A percentile compares a stretch with the other conserved stretches of the same genome.
phyloP scores from a whole-genome alignment of 192 early-diverging fungal species.

The Dimargaris verticillata region DNA sequence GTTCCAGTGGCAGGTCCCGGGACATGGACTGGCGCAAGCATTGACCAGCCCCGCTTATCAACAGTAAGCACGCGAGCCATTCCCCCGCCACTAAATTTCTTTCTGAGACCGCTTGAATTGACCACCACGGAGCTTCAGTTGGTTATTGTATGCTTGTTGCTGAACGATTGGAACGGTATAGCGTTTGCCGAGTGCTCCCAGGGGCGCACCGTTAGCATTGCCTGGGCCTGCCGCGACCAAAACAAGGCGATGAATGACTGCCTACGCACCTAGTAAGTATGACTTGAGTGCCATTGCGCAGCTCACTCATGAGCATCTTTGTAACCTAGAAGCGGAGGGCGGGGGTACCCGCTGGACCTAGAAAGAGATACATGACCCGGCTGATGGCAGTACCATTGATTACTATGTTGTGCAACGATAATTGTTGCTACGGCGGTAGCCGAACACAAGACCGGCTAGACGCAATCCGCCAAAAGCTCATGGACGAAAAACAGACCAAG shows the following conservation, averaged over 20 bases:
- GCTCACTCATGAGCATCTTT: neutral
- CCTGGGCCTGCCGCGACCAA: constrained; percentile 8
- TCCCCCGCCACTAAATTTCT: too few relatives aligned
- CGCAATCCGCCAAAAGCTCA: neutral
- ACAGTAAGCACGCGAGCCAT: too few relatives aligned
- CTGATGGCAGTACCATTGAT: neutral
- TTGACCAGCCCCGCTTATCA: neutral
- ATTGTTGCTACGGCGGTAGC: neutral
- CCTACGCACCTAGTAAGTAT: constrained; percentile 3
- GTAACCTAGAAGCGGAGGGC: neutral
- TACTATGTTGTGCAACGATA: neutral
- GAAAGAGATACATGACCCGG: neutral
- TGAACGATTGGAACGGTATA: neutral
- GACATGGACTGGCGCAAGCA: neutral
- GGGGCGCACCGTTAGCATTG: constrained; percentile 1
- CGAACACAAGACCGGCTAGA: neutral
- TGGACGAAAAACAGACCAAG: neutral
- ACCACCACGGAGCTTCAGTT: neutral
- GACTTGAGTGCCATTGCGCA: neutral
- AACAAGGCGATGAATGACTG: constrained; percentile 10
- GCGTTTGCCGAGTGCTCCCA: constrained; percentile 7
- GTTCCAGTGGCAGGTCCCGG: neutral
- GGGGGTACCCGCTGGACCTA: neutral
- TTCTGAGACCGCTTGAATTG: neutral
- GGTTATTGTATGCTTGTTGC: neutral